Conservation (phyloP, 164 flowering plant species). For the Macadamia tetraphylla region DNA sequence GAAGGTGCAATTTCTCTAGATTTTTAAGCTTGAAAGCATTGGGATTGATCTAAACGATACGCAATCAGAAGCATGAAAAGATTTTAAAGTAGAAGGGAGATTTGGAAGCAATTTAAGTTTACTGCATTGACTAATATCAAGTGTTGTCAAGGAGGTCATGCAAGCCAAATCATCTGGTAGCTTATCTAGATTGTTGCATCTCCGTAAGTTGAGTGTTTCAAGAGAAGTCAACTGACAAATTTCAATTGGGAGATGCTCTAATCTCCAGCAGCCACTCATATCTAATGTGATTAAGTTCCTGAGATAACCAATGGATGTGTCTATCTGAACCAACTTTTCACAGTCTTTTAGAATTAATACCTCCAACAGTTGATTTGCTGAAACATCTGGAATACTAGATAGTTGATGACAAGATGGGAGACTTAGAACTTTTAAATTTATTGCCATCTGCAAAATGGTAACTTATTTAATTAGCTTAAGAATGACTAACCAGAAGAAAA, state of each 20-base stretch:
- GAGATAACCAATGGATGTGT: background rate
- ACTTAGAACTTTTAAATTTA: constrained; percentile 2
- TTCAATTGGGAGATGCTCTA: background rate
- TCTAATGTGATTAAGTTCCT: background rate
- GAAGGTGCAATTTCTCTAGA: no score
- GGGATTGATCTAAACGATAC: no score
- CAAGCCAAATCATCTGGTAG: no score
- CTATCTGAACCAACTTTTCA: background rate
- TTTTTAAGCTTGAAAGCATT: no score
- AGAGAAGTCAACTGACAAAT: background rate
- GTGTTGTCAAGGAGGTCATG: no score
- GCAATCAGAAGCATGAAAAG: no score
- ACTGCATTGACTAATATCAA: no score
- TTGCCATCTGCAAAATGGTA: background rate
- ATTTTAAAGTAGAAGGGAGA: no score
- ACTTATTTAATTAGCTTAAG: no score
- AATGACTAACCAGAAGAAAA: no score
- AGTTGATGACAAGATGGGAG: background rate
- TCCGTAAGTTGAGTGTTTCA: background rate
- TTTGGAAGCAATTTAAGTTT: no score
- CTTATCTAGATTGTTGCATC: background rate
- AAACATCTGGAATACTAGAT: background rate
- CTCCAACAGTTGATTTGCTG: background rate
- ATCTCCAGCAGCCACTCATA: background rate
- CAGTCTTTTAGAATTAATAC: background rate